Evolutionary conservation across 202 grass and related monocot genomes (phyloP).

Genomic region (Zoysia matrella): DNA sequence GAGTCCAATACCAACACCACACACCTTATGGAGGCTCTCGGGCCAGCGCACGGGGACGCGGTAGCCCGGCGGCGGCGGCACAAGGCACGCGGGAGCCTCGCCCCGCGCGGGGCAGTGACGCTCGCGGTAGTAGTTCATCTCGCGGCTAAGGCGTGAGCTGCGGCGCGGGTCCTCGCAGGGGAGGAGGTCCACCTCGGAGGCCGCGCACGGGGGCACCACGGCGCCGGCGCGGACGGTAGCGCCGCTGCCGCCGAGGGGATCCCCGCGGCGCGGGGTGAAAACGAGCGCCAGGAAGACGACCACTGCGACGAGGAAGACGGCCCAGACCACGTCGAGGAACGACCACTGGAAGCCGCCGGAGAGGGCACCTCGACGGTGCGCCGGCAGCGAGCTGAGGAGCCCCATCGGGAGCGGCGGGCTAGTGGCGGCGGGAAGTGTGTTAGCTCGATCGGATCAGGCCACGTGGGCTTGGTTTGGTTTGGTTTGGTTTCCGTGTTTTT

Average conservation of each 20-base stretch:
- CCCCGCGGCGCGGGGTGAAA: constrained; percentile 64
- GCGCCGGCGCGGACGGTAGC: constrained; percentile 13
- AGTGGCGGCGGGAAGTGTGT: constrained; percentile 11
- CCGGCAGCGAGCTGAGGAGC: constrained; percentile 75
- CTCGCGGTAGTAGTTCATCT: constrained; percentile 97
- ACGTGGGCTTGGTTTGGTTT: not conserved
- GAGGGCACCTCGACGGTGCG: constrained; percentile 46
- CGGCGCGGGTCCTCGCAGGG: constrained; percentile 91
- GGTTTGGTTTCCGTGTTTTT: constrained; percentile 17
- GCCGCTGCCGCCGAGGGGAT: constrained; percentile 47
- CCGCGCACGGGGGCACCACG: constrained; percentile 58
- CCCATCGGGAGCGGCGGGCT: constrained; percentile 50
- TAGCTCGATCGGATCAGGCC: constrained; percentile 47
- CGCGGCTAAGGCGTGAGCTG: constrained; percentile 84
- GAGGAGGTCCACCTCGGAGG: constrained; percentile 84
- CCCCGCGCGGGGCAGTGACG: constrained; percentile 71
- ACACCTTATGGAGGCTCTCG: constrained; percentile 94
- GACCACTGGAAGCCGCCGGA: constrained; percentile 67
- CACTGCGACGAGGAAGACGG: constrained; percentile 63
- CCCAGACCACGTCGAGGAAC: constrained; percentile 71
- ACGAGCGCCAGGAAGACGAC: constrained; percentile 81
- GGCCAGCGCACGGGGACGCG: constrained; percentile 72
- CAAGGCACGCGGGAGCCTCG: constrained; percentile 72
- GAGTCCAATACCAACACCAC: constrained; percentile 10
- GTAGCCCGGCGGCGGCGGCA: constrained; percentile 77